Conservation (phyloP, 2,329 filamentous ascomycete species). For the Cercospora beticola region DNA sequence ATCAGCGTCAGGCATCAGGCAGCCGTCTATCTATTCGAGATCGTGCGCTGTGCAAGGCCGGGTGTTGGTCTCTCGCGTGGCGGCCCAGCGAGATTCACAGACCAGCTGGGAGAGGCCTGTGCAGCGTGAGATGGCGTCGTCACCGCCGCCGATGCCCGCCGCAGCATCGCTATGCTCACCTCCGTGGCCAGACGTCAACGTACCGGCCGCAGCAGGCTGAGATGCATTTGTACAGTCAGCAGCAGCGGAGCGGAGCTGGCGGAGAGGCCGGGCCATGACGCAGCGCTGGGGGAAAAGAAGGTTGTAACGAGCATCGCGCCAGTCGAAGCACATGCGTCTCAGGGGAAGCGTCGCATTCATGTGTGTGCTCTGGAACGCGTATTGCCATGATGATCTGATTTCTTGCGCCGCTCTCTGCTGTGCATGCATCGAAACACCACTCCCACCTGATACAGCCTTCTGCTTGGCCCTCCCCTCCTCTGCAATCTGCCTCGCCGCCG, state of each 20-base stretch:
- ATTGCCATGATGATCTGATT: neutral
- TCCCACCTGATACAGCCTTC: neutral
- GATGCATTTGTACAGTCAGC: neutral
- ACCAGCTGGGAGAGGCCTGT: neutral
- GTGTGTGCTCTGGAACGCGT: neutral
- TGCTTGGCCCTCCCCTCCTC: neutral
- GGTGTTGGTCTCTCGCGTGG: neutral
- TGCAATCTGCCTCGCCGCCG: neutral
- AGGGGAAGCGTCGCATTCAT: neutral
- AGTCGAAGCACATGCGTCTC: neutral
- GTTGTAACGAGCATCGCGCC: neutral
- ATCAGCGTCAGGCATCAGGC: neutral
- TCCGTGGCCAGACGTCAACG: neutral
- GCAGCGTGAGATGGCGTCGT: neutral
- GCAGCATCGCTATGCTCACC: neutral
- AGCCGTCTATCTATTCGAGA: neutral
- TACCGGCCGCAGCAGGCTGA: neutral
- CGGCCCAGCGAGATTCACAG: neutral
- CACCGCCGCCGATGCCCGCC: neutral
- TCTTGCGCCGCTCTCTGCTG: neutral
- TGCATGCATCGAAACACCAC: neutral
- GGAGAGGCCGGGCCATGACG: neutral
- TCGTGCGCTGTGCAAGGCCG: neutral
- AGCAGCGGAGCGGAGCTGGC: neutral
- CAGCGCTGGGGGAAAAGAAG: neutral